A percentile compares a stretch with the other conserved stretches of the same genome.
Conservation (phyloP, 768 basidiomycete species). For the Rhodotorula kratochvilovae region DNA sequence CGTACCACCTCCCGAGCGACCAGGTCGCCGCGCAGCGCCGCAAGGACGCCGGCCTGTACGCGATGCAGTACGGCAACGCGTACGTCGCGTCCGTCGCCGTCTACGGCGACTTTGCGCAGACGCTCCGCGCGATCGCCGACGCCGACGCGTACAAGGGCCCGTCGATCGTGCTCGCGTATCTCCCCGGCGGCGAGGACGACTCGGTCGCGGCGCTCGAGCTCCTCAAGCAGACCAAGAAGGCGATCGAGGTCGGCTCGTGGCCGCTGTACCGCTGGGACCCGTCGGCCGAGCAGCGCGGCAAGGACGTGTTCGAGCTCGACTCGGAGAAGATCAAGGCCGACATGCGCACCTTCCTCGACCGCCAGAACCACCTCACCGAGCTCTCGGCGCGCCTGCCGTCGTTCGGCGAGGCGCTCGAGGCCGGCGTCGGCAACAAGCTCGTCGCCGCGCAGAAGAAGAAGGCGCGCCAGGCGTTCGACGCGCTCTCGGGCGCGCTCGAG, state of each 20-base stretch:
- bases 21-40: conserved; percentile 72
- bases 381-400: conserved; percentile 60
- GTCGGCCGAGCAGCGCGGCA: conserved; percentile 60
- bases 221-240: conserved; percentile 95
- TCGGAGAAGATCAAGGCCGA: conserved; percentile 91
- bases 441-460: conserved; percentile 75
- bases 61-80: conserved; percentile 96
- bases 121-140: conserved; percentile 82
- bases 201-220: conserved; percentile 73
- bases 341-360: conserved; percentile 84
- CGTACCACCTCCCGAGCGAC: conserved; percentile 66
- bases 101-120: conserved; percentile 91
- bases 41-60: conserved; percentile 94
- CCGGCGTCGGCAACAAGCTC: conserved; percentile 75
- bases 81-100: conserved; percentile 93
- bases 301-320: conserved; percentile 86
- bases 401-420: conserved; percentile 67
- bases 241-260: conserved; percentile 95
- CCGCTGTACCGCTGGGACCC: conserved; percentile 98
- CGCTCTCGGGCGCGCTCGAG: conserved; percentile 75
- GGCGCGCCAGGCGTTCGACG: conserved; percentile 76
- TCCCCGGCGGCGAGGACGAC: conserved; percentile 75
- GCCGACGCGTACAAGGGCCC: conserved; percentile 87
- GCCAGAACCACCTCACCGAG: conserved; percentile 94
- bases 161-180: conserved; percentile 85